phyloP scores from a whole-genome alignment of 2,329 filamentous ascomycete species.

The Curvularia sp. region DNA sequence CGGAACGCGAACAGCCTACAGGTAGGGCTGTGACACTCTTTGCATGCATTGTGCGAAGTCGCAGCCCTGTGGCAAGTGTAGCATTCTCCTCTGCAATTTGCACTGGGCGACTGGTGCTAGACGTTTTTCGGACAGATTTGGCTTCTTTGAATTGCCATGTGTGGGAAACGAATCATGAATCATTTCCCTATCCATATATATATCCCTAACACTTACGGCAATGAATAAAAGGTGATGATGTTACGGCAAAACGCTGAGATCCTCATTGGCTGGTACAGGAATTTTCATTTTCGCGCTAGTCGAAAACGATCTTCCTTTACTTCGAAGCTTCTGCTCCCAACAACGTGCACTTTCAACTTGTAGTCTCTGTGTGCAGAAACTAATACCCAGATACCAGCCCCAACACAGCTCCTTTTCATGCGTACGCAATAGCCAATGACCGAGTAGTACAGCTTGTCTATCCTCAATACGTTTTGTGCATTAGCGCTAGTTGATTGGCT shows the following conservation, averaged over 20 bases:
- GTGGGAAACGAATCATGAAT: slow-evolving; percentile 47
- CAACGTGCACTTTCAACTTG: neutral
- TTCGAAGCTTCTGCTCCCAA: neutral
- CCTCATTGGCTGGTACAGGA: slow-evolving; percentile 34
- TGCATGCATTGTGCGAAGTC: slow-evolving; percentile 33
- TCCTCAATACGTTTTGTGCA: neutral
- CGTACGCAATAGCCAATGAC: neutral
- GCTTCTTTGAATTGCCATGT: slow-evolving; percentile 50
- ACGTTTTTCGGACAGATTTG: slow-evolving; percentile 48
- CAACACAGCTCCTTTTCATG: neutral
- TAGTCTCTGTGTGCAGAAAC: neutral
- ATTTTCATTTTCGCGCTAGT: slow-evolving; percentile 36
- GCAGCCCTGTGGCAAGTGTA: slow-evolving; percentile 38
- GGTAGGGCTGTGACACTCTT: slow-evolving; percentile 33
- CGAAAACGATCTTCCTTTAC: slow-evolving; percentile 20
- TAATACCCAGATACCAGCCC: too few relatives aligned
- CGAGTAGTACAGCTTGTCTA: neutral
- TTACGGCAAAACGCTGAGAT: slow-evolving; percentile 35
- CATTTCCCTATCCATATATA: slow-evolving; percentile 44
- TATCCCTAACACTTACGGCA: slow-evolving; percentile 47
- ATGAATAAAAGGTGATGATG: slow-evolving; percentile 48
- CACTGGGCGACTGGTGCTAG: slow-evolving; percentile 44
- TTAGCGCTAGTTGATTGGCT: neutral
- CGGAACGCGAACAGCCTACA: slow-evolving; percentile 36
- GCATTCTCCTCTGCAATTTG: slow-evolving; percentile 43